Evolutionary conservation across 2,329 filamentous ascomycete species (phyloP), one percentile per base, ranked within the genome.

Genomic region (Cordyceps cateniannulata): DNA sequence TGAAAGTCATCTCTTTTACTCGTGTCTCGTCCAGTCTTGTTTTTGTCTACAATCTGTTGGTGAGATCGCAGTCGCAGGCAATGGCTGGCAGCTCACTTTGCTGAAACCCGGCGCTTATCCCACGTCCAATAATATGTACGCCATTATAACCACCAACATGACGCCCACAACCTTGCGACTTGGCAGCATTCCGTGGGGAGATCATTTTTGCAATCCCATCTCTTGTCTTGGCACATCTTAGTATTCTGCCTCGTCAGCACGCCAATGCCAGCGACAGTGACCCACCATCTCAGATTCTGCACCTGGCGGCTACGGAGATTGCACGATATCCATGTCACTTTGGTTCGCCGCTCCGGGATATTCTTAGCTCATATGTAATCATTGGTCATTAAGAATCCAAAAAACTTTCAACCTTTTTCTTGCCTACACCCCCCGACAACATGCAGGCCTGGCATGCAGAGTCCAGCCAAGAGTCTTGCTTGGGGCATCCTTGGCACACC

Each of bases 351-450:
- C 38, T 59, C 56, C 24, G 32, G 27, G 5, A 24, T 32, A 25
- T 22, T 51, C 18, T 57, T 40, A 40, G 2, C 16, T 57, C 9
- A 24, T 57, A 57, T 57, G 44, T 35, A 51, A 59, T 59, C 35
- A 59, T 51, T 59, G 47, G 56, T 51, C 56, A 45, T 51, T 51
- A 59, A 25, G 32, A 59, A 51, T 59, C 56, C 56, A 59, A 59
- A 29, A 40, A 27, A 8, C 32, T 3, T 22, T 42, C 38, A 25
- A 27, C 38, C 35, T 22, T 27, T 27, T 44, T 44, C 10, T 47
- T 35, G 29, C 24, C 24, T 22, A 29, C 24, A n/a, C n/a, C 29
- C 56, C 35, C 18, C 20, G 32, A 16, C 32, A 40, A 16, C 24
- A 22, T 50, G 27, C 48, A 50, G 45, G 48, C 48, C 9, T 20